phyloP scores from a whole-genome alignment of 441 rosid genomes.

The Flueggea neowawraea region DNA sequence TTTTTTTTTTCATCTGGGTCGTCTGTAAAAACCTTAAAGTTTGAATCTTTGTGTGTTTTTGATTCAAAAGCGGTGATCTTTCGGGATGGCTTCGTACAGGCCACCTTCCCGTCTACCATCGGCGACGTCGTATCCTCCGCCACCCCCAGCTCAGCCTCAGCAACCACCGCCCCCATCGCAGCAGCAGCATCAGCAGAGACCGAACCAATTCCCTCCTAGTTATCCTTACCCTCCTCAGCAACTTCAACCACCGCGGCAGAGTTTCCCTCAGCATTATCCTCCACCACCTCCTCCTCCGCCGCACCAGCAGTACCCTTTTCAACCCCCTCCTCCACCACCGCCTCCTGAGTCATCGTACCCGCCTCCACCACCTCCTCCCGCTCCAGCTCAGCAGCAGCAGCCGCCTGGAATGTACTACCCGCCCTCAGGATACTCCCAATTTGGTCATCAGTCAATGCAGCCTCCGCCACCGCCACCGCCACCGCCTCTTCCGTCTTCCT shows the following conservation, averaged over 20 bases:
- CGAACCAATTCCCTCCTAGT: slow-evolving; percentile 35
- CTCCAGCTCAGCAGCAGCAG: slow-evolving; percentile 37
- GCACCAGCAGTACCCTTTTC: slow-evolving; percentile 63
- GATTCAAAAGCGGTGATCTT: slow-evolving; percentile 2
- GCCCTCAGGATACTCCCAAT: slow-evolving; percentile 43
- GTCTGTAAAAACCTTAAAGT: not conserved
- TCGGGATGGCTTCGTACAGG: slow-evolving; percentile 61
- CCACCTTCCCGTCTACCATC: slow-evolving; percentile 47
- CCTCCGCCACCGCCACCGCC: slow-evolving; percentile 59
- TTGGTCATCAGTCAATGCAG: slow-evolving; percentile 33
- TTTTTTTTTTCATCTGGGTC: not conserved
- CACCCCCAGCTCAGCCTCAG: slow-evolving; percentile 30
- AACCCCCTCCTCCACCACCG: slow-evolving; percentile 48
- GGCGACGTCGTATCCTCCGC: slow-evolving; percentile 39
- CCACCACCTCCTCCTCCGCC: slow-evolving; percentile 38
- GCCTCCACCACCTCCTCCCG: slow-evolving; percentile 67
- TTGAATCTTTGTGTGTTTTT: slow-evolving; percentile 1
- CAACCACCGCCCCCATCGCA: slow-evolving; percentile 34
- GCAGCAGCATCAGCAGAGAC: slow-evolving; percentile 34
- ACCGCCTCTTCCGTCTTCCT: slow-evolving; percentile 57
- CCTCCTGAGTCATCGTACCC: slow-evolving; percentile 51
- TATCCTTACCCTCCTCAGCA: slow-evolving; percentile 22
- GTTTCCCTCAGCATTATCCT: slow-evolving; percentile 28
- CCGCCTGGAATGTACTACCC: slow-evolving; percentile 52
- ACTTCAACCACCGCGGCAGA: slow-evolving; percentile 34